Evolutionary conservation across 2,329 filamentous ascomycete genomes (phyloP).

Genomic region (Calonectria henricotiae): DNA sequence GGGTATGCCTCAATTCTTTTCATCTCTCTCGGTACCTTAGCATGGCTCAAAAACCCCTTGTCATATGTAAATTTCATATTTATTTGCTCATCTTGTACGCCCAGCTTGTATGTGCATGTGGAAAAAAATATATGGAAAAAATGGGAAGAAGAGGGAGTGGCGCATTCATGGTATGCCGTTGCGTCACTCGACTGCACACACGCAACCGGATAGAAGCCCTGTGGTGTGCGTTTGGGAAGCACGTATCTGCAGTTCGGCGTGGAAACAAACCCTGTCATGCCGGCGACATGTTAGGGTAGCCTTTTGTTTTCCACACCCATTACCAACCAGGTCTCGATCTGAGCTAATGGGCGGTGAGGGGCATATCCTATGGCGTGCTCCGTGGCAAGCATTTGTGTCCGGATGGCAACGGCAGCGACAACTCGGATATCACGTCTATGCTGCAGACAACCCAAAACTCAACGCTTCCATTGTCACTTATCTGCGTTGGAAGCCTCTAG

Average conservation of each 20-base stretch:
- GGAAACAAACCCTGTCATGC: conserved; percentile 28
- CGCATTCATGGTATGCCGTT: conserved; percentile 3
- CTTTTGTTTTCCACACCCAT: conserved; percentile 31
- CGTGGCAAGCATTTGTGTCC: background rate
- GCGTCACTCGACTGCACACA: conserved; percentile 22
- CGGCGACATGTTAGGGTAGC: conserved; percentile 28
- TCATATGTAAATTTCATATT: conserved; percentile 46
- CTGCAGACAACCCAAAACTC: conserved; percentile 20
- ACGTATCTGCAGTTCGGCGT: conserved; percentile 36
- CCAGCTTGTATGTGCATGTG: conserved; percentile 27
- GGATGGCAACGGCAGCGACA: conserved; percentile 17
- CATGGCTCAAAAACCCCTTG: conserved; percentile 48
- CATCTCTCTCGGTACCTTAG: conserved; percentile 44
- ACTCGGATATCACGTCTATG: background rate
- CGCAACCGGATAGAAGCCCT: conserved; percentile 38
- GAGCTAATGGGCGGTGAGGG: conserved; percentile 41
- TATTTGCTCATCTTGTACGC: conserved; percentile 28
- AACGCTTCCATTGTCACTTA: background rate
- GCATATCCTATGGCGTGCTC: conserved; percentile 32
- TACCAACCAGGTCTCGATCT: conserved; percentile 38
- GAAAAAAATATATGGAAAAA: conserved; percentile 26
- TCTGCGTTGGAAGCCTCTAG: conserved; percentile 9
- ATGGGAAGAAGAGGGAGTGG: background rate
- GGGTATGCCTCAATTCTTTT: conserved; percentile 43
- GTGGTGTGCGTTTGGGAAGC: conserved; percentile 39